These are phyloP conservation scores for Ophiostoma quercus DNA, from an alignment of 2,329 filamentous ascomycete species.

Conservation along the genomic window DNA sequence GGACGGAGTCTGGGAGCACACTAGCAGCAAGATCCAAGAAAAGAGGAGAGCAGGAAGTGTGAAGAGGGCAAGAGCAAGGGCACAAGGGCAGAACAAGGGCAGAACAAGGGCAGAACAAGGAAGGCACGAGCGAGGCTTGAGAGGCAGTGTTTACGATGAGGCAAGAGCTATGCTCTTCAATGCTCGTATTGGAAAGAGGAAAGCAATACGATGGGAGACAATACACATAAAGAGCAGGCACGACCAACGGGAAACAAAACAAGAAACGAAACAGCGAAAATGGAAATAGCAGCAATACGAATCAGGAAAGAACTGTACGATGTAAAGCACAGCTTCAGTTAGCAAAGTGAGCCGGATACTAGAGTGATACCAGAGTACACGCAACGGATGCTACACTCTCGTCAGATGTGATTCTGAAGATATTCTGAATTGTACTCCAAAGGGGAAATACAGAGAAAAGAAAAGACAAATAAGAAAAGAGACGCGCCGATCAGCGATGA, in stretches of 20 bases:
- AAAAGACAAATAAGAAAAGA: not conserved
- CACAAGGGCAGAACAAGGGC: not conserved
- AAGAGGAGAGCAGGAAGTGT: constrained; percentile 7
- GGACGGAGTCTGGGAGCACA: constrained; percentile 7
- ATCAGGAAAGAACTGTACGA: constrained; percentile 9
- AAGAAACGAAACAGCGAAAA: constrained; percentile 13
- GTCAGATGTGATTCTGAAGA: too few relatives aligned
- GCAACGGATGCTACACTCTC: not conserved
- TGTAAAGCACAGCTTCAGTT: not conserved
- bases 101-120: not conserved
- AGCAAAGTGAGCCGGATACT: not conserved
- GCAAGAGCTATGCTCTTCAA: not conserved
- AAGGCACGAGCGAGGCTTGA: constrained; percentile 11
- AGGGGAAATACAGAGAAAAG: not conserved
- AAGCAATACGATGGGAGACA: not conserved
- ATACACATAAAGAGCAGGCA: not conserved
- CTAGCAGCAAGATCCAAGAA: constrained; percentile 15
- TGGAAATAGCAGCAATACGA: constrained; percentile 11
- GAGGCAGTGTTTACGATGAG: not conserved
- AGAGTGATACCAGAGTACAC: not conserved
- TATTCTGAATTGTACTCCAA: too few relatives aligned
- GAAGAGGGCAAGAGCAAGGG: not conserved
- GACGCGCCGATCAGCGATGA: not conserved
- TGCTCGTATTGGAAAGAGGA: not conserved
- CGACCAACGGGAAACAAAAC: not conserved